Conservation (phyloP, 1,139 yeast species). For the Yamadazyma mexicana region DNA sequence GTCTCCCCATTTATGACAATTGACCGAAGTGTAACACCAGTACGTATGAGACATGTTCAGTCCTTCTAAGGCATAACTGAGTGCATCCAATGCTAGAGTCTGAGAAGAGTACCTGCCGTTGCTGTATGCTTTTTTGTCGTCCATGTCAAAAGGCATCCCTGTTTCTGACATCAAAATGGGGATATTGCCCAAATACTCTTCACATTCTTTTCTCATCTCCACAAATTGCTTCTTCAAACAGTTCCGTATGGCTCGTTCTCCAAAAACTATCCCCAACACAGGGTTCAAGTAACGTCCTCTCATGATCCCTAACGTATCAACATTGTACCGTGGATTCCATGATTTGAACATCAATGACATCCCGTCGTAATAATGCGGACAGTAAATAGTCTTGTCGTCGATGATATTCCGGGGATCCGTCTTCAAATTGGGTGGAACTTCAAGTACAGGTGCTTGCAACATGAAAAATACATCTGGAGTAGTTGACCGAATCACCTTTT, state of each 20-base stretch:
- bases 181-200: conserved; percentile 55
- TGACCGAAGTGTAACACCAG: conserved; percentile 80
- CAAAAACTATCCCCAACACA: conserved; percentile 73
- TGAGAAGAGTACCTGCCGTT: conserved; percentile 71
- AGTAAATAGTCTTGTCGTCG: conserved; percentile 66
- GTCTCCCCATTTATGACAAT: conserved; percentile 84
- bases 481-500: conserved; percentile 46
- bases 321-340: conserved; percentile 77
- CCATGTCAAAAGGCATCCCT: conserved; percentile 98
- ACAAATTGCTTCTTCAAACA: conserved; percentile 66
- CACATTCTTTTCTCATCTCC: conserved; percentile 65
- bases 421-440: conserved; percentile 69
- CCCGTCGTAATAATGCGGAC: conserved; percentile 94
- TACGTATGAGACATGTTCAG: conserved; percentile 69
- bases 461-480: conserved; percentile 54
- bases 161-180: conserved; percentile 87
- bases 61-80: conserved; percentile 75
- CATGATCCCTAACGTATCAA: conserved; percentile 88
- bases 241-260: conserved; percentile 74
- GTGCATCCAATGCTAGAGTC: conserved; percentile 80
- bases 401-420: conserved; percentile 49
- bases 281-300: conserved; percentile 77
- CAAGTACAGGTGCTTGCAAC: conserved; percentile 82
- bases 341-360: conserved; percentile 86
- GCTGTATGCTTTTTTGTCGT: conserved; percentile 64